Percentiles rank a stretch among this genome's conserved stretches.
These are phyloP conservation scores for Setomelanomma holmii DNA, from an alignment of 2,329 filamentous ascomycete species.

Conservation along the genomic window DNA sequence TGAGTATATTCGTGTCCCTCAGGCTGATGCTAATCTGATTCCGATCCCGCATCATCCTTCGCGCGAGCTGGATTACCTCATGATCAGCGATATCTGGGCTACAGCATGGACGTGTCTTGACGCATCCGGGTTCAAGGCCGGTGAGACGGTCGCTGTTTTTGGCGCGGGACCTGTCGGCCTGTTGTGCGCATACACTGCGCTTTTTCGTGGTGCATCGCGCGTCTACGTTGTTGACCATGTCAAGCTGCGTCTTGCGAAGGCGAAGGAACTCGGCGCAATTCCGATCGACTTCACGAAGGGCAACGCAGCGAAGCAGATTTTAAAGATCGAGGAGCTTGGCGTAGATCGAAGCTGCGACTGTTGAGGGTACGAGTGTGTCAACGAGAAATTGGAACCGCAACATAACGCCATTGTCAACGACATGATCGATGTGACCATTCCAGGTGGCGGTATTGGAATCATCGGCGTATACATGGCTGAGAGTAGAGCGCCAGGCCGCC, in stretches of 20 bases:
- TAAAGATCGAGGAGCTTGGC: conserved; percentile 22
- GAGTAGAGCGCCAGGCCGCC: too few species aligned
- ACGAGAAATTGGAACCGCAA: conserved; percentile 24
- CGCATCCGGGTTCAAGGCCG: conserved; percentile 26
- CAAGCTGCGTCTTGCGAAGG: conserved; percentile 23
- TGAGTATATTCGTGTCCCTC: conserved; percentile 22
- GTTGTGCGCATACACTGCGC: conserved; percentile 41
- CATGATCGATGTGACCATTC: conserved; percentile 33
- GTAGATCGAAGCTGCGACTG: conserved; percentile 9
- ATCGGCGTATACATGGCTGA: too few species aligned
- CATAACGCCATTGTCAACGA: conserved; percentile 31
- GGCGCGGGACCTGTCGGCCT: conserved; percentile 46
- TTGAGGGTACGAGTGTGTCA: conserved; percentile 16
- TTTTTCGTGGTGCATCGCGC: conserved; percentile 39
- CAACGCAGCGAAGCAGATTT: conserved; percentile 41
- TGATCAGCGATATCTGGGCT: conserved; percentile 38
- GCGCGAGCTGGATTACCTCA: conserved; percentile 23
- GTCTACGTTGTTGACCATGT: conserved; percentile 45
- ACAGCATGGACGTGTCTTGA: conserved; percentile 33
- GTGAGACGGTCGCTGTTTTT: conserved; percentile 43
- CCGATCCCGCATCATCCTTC: conserved; percentile 9
- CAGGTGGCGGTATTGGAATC: too few species aligned
- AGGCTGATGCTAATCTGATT: conserved; percentile 17
- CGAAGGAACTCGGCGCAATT: conserved; percentile 41
- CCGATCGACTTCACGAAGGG: conserved; percentile 41